Conservation (phyloP, 768 basidiomycete genomes). For the Leccinum uliginosum region DNA sequence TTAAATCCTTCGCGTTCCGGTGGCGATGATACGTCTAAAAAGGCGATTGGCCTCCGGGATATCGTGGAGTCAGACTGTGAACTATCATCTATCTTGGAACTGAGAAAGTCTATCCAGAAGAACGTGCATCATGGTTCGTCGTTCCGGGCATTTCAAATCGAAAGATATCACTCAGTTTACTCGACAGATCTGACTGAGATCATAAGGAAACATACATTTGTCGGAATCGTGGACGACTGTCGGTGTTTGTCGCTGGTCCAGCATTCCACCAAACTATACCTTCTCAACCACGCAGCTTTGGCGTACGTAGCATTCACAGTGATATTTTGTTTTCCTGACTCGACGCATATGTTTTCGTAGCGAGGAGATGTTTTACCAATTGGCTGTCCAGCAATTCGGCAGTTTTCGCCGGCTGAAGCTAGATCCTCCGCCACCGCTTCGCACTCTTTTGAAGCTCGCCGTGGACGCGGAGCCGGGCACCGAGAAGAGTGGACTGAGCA, state of each 20-base stretch:
- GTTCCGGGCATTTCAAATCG: neutral
- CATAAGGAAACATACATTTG: slow-evolving; percentile 82
- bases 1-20: slow-evolving; percentile 47
- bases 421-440: slow-evolving; percentile 75
- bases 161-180: neutral
- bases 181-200: slow-evolving; percentile 75
- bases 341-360: slow-evolving; percentile 34
- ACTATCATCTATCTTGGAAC: slow-evolving; percentile 65
- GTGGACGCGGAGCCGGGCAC: slow-evolving; percentile 61
- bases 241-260: slow-evolving; percentile 81
- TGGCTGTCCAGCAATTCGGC: slow-evolving; percentile 89
- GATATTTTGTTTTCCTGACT: neutral
- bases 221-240: slow-evolving; percentile 80
- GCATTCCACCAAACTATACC: slow-evolving; percentile 81
- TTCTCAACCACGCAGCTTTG: slow-evolving; percentile 80
- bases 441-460: slow-evolving; percentile 70
- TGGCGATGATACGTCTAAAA: slow-evolving; percentile 17
- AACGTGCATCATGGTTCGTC: slow-evolving; percentile 66
- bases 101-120: slow-evolving; percentile 58
- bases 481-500: slow-evolving; percentile 47
- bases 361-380: slow-evolving; percentile 93
- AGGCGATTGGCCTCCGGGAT: slow-evolving; percentile 37
- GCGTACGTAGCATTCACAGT: slow-evolving; percentile 51
- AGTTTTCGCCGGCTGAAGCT: slow-evolving; percentile 71
- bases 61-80: slow-evolving; percentile 75